These are phyloP conservation scores for Primulina huaijiensis DNA, from an alignment of 257 asterid genomes.

Conservation along the genomic window DNA sequence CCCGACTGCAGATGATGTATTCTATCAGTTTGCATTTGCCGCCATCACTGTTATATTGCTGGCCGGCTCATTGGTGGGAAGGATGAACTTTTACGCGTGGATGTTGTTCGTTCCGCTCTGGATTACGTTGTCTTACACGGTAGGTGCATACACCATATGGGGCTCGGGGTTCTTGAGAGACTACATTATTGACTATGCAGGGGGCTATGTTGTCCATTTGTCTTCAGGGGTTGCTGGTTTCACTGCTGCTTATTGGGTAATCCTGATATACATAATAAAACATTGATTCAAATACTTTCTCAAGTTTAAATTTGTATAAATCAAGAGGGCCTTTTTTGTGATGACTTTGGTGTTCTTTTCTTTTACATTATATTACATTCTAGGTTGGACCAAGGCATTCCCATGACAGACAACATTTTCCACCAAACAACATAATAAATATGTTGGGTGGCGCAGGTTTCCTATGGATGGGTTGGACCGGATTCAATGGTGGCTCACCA, in stretches of 20 bases:
- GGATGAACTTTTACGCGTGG: constrained; percentile 77
- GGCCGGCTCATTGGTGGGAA: constrained; percentile 60
- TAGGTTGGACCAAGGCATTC: constrained; percentile 69
- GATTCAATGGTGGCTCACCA: constrained; percentile 78
- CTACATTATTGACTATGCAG: constrained; percentile 52
- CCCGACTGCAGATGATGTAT: constrained; percentile 47
- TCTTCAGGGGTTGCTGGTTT: no score
- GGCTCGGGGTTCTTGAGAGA: constrained; percentile 47
- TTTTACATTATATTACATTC: background rate
- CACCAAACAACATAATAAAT: constrained; percentile 76
- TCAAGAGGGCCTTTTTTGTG: no score
- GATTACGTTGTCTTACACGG: constrained; percentile 55
- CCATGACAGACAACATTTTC: constrained; percentile 62
- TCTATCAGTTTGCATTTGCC: constrained; percentile 67
- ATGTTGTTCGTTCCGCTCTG: constrained; percentile 70
- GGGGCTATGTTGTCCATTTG: constrained; percentile 53
- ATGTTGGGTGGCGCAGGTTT: constrained; percentile 78
- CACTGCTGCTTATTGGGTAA: constrained; percentile 19
- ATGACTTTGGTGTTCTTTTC: no score
- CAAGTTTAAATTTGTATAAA: no score
- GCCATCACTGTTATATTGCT: constrained; percentile 65
- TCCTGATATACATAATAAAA: background rate
- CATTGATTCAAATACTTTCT: background rate
- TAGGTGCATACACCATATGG: constrained; percentile 64
- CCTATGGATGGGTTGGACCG: constrained; percentile 82